phyloP scores from a whole-genome alignment of 2,329 filamentous ascomycete species.

The Colletotrichum musicola region DNA sequence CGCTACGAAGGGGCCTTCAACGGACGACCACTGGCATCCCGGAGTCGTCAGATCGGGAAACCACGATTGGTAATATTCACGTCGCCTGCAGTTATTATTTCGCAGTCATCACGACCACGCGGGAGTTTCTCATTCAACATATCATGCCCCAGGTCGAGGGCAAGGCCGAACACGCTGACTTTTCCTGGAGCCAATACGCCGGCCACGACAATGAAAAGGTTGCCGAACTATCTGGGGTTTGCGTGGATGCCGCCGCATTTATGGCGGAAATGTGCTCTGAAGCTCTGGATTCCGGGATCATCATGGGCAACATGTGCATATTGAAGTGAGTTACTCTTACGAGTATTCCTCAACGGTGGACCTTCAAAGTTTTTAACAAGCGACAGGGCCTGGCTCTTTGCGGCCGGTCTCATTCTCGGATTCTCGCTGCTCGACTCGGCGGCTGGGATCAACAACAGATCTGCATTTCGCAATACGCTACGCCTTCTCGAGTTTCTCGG shows the following conservation, averaged over 20 bases:
- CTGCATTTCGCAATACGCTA: conserved; percentile 6
- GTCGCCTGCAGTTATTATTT: conserved; percentile 71
- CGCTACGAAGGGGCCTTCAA: conserved; percentile 43
- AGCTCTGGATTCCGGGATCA: conserved; percentile 55
- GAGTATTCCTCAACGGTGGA: too few species aligned
- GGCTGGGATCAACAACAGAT: not conserved
- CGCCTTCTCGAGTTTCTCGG: not conserved
- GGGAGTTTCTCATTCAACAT: conserved; percentile 66
- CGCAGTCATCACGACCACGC: conserved; percentile 67
- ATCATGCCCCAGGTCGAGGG: conserved; percentile 52
- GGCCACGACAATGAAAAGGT: not conserved
- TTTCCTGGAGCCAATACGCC: conserved; percentile 42
- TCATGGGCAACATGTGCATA: conserved; percentile 69
- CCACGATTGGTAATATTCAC: conserved; percentile 63
- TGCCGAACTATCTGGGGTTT: conserved; percentile 60
- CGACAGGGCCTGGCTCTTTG: conserved; percentile 54
- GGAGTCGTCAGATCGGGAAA: conserved; percentile 40
- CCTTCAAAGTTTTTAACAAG: too few species aligned
- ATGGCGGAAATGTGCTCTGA: conserved; percentile 67
- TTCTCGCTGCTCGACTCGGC: conserved; percentile 47
- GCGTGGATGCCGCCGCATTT: conserved; percentile 67
- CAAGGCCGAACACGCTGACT: conserved; percentile 40
- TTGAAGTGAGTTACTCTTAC: conserved; percentile 60
- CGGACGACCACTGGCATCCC: conserved; percentile 31
- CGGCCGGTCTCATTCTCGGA: conserved; percentile 68